Evolutionary conservation across 1,139 yeast genomes (phyloP).

Genomic region (Pichia sp.): DNA sequence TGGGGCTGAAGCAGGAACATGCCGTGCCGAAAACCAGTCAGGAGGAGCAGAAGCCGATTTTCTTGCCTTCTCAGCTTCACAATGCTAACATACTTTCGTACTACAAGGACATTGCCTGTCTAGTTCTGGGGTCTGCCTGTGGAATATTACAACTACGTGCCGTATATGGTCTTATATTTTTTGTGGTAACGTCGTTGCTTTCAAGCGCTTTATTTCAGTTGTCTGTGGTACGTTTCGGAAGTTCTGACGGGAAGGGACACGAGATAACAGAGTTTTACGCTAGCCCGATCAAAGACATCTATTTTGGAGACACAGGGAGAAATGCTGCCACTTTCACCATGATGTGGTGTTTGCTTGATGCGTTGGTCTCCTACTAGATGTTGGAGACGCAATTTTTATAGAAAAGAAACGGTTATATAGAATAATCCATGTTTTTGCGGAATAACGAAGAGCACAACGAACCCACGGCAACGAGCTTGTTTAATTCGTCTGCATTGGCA

Average conservation of each 20-base stretch:
- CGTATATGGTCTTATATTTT: conserved; percentile 56
- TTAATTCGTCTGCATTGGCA: conserved; percentile 2
- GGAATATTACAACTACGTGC: conserved; percentile 73
- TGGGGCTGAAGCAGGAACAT: not conserved
- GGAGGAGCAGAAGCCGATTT: not conserved
- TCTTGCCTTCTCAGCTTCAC: conserved; percentile 13
- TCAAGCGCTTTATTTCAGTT: conserved; percentile 42
- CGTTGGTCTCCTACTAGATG: conserved; percentile 35
- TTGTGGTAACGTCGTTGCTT: conserved; percentile 44
- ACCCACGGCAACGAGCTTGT: conserved; percentile 6
- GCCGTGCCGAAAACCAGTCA: not conserved
- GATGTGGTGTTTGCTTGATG: conserved; percentile 83
- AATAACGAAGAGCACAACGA: conserved; percentile 13
- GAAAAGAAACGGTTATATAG: not conserved
- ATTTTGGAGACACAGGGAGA: conserved; percentile 52
- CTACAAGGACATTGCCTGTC: conserved; percentile 52
- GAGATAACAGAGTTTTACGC: conserved; percentile 39
- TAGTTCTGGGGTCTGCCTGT: conserved; percentile 64
- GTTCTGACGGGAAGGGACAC: conserved; percentile 30
- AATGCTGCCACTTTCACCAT: conserved; percentile 68
- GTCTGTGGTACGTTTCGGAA: conserved; percentile 34
- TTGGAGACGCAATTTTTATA: not conserved
- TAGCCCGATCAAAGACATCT: conserved; percentile 52
- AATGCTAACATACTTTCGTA: conserved; percentile 22
- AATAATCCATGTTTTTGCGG: conserved; percentile 9